Percentiles rank a stretch among this genome's conserved stretches.
These are phyloP conservation scores for Epithemia pelagica DNA, from an alignment of 108 stramenopile species.

Conservation along the genomic window DNA sequence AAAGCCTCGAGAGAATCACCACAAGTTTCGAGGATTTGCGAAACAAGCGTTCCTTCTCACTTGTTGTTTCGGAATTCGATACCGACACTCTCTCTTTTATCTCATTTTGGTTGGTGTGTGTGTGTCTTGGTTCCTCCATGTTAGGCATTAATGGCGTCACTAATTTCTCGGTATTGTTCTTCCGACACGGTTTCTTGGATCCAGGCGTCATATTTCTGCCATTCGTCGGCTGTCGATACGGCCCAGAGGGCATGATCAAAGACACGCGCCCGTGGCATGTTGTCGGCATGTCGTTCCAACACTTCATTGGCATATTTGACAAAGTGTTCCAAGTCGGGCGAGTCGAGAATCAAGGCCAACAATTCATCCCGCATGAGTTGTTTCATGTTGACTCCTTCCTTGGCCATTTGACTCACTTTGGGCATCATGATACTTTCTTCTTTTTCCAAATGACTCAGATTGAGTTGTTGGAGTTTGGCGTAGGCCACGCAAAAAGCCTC, in stretches of 20 bases:
- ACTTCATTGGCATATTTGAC: conserved; percentile 19
- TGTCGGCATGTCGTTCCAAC: conserved; percentile 16
- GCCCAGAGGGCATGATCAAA: conserved; percentile 39
- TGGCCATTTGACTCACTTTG: conserved; percentile 19
- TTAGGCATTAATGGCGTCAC: no score
- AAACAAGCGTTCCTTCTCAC: no score
- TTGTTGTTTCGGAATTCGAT: no score
- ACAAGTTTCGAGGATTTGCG: no score
- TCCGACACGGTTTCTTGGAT: no score
- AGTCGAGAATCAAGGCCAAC: conserved; percentile 7
- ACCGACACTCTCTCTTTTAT: no score
- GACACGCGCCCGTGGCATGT: conserved; percentile 22
- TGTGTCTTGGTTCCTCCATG: no score
- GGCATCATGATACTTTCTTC: conserved; percentile 34
- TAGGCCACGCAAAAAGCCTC: background rate
- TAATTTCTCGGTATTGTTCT: no score
- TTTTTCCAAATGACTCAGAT: conserved; percentile 23
- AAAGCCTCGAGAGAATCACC: no score
- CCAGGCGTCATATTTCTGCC: conserved; percentile 15
- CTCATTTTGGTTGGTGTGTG: no score
- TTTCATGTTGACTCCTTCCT: conserved; percentile 14
- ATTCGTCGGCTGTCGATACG: conserved; percentile 20
- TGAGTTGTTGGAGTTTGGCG: conserved; percentile 7
- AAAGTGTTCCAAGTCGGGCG: conserved; percentile 23
- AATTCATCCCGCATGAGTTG: conserved; percentile 19